Conservation (phyloP, 495 filamentous ascomycete genomes). For the Trichoderma erinaceum region DNA sequence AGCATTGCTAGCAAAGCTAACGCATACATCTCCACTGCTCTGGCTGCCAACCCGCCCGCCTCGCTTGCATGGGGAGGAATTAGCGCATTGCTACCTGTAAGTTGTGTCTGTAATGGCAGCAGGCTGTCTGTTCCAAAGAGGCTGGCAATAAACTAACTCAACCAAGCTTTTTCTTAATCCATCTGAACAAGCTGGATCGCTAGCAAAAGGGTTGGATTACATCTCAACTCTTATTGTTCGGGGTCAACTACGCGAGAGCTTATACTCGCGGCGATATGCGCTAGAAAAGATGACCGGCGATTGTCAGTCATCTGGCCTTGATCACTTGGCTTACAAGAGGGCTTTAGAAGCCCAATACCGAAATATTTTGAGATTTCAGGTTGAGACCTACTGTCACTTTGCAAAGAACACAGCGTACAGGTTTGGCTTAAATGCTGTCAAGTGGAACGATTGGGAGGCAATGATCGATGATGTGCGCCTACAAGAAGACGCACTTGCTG, state of each 20-base stretch:
- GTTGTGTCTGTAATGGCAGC: neutral
- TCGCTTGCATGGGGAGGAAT: neutral
- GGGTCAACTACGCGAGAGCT: neutral
- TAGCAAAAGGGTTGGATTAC: neutral
- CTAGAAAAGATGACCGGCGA: neutral
- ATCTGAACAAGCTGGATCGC: neutral
- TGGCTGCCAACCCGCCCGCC: neutral
- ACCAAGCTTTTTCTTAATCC: neutral
- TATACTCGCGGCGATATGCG: neutral
- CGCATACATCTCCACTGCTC: neutral
- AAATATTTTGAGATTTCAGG: neutral
- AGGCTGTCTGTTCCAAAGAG: neutral
- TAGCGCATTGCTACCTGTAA: neutral
- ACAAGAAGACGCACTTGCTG: neutral
- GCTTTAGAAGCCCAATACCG: neutral
- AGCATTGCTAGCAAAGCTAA: neutral
- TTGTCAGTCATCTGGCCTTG: neutral
- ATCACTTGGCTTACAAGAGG: neutral
- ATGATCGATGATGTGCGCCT: neutral
- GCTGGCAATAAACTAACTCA: neutral
- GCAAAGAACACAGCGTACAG: neutral
- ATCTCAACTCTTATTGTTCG: neutral
- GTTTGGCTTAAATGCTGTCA: neutral
- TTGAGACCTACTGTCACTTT: neutral
- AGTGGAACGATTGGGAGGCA: neutral